A percentile compares a stretch with the other conserved stretches of the same genome.
Conservation (phyloP, 164 flowering plant species). For the Liriodendron chinense region DNA sequence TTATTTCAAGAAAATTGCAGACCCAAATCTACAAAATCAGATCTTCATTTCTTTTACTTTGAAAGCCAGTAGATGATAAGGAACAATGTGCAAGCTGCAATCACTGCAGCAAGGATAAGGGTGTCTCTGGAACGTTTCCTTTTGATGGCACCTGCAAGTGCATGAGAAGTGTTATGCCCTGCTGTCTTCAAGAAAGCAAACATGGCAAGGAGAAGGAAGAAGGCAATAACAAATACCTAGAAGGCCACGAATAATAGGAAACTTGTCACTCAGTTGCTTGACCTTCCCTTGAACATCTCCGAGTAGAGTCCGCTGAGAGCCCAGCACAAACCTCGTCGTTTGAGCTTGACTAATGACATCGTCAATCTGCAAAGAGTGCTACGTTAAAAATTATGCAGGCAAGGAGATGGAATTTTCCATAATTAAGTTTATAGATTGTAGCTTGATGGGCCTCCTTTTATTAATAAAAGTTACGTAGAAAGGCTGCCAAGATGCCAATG, state of each 20-base stretch:
- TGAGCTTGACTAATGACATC: conserved; percentile 97
- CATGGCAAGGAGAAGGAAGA: neutral
- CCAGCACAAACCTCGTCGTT: conserved; percentile 71
- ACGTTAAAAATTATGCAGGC: neutral
- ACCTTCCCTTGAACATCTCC: conserved; percentile 96
- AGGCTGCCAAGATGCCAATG: too few relatives aligned
- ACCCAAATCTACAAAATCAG: neutral
- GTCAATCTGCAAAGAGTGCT: conserved; percentile 59
- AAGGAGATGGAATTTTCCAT: neutral
- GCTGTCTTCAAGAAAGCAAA: neutral
- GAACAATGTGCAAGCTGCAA: conserved; percentile 93
- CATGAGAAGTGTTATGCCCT: neutral
- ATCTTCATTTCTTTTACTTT: neutral
- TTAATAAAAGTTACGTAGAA: too few relatives aligned
- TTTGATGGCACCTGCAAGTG: conserved; percentile 74
- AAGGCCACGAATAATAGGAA: conserved; percentile 86
- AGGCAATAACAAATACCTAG: conserved; percentile 47
- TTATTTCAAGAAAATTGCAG: neutral
- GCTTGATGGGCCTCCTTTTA: neutral
- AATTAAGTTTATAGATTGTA: neutral
- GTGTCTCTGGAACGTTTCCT: conserved; percentile 87
- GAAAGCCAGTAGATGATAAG: conserved; percentile 92
- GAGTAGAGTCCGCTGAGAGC: conserved; percentile 74
- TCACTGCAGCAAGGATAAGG: conserved; percentile 84
- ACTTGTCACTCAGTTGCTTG: conserved; percentile 75